phyloP scores from a whole-genome alignment of 257 asterid species.

The Striga asiatica region DNA sequence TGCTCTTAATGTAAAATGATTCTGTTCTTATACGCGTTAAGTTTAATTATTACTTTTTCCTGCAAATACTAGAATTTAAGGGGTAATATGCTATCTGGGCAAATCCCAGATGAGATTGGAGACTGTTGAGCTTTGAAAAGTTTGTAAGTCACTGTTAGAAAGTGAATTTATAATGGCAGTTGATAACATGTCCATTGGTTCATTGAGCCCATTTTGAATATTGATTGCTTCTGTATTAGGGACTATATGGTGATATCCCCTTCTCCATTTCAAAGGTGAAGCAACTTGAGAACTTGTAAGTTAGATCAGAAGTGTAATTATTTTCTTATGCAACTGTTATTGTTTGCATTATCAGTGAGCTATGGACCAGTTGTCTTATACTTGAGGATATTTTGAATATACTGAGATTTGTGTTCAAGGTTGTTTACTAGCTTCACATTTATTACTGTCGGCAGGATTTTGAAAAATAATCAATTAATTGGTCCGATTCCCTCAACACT shows the following conservation, averaged over 20 bases:
- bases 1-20: conserved; percentile 66
- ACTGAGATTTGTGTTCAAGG: no score
- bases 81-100: conserved; percentile 36
- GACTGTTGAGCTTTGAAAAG: conserved; percentile 67
- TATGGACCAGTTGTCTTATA: no score
- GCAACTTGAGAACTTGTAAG: conserved; percentile 73
- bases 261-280: conserved; percentile 87
- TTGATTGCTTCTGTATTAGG: conserved; percentile 28
- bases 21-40: no score
- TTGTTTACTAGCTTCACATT: background rate
- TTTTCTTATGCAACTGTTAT: no score
- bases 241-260: conserved; percentile 91
- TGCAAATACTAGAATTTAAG: background rate
- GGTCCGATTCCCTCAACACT: conserved; percentile 96
- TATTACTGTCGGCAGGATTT: conserved; percentile 27
- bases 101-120: conserved; percentile 97
- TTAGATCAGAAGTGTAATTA: no score
- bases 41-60: background rate
- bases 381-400: no score
- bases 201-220: background rate
- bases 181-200: background rate
- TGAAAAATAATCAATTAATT: conserved; percentile 70
- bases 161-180: background rate
- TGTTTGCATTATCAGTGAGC: no score
- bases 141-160: conserved; percentile 29